These are phyloP conservation scores for Hypoxylon perforatum DNA, from an alignment of 495 filamentous ascomycete genomes.

Conservation along the genomic window DNA sequence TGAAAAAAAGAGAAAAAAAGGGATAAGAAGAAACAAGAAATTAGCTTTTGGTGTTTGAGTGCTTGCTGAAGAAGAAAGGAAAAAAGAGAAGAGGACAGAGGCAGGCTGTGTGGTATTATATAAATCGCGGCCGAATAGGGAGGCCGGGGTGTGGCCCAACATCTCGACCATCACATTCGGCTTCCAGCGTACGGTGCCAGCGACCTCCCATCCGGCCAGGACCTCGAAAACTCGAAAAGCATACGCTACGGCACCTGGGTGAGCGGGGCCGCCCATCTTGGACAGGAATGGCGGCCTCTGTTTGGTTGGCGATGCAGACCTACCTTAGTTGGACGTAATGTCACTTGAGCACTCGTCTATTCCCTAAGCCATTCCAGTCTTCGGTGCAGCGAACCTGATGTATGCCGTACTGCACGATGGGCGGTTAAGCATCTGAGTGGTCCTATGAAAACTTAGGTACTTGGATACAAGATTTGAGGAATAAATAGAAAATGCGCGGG, in stretches of 20 bases:
- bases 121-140: conserved; percentile 45
- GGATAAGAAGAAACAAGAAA: conserved; percentile 62
- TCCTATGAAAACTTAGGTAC: conserved; percentile 27
- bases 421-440: conserved; percentile 54
- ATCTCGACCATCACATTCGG: conserved; percentile 30
- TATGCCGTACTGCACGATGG: conserved; percentile 53
- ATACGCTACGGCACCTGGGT: conserved; percentile 33
- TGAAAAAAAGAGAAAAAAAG: conserved; percentile 61
- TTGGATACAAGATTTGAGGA: conserved; percentile 21
- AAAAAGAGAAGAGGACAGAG: conserved; percentile 50
- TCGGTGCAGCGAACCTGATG: conserved; percentile 37
- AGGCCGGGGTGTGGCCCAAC: conserved; percentile 34
- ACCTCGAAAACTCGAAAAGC: background rate
- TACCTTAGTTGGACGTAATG: conserved; percentile 29
- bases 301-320: conserved; percentile 35
- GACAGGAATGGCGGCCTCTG: conserved; percentile 32
- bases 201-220: conserved; percentile 14
- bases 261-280: conserved; percentile 36
- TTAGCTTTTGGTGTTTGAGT: conserved; percentile 74
- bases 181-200: conserved; percentile 27
- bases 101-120: conserved; percentile 61
- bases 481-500: conserved; percentile 39
- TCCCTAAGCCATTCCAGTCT: conserved; percentile 30
- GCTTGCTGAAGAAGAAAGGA: conserved; percentile 79
- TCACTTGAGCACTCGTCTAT: conserved; percentile 35